These are phyloP conservation scores for Microcera coccophila DNA, from an alignment of 2,329 filamentous ascomycete genomes.

Conservation along the genomic window DNA sequence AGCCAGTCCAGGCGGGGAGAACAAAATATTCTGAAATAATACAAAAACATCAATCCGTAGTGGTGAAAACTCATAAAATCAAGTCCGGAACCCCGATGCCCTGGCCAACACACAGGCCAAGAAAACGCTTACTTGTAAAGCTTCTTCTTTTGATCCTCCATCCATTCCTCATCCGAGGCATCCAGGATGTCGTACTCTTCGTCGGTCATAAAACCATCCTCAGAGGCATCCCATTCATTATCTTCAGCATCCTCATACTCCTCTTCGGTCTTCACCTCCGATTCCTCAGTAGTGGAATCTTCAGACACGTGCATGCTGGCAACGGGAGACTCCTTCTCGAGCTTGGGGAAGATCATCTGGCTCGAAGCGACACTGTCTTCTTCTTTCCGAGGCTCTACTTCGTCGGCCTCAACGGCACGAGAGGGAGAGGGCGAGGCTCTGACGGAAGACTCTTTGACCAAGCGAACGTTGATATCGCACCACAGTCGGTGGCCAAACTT, in stretches of 20 bases:
- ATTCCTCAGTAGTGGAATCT: slow-evolving; percentile 50
- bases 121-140: slow-evolving; percentile 33
- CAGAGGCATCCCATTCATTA: slow-evolving; percentile 61
- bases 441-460: slow-evolving; percentile 26
- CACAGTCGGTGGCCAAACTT: slow-evolving; percentile 92
- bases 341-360: slow-evolving; percentile 93
- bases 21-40: slow-evolving; percentile 21
- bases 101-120: slow-evolving; percentile 14
- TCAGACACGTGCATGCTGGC: slow-evolving; percentile 64
- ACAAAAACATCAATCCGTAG: slow-evolving; percentile 16
- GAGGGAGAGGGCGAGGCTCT: neutral
- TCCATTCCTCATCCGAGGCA: slow-evolving; percentile 83
- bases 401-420: slow-evolving; percentile 20
- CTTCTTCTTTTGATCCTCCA: slow-evolving; percentile 51
- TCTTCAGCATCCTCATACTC: slow-evolving; percentile 56
- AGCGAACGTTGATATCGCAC: slow-evolving; percentile 79
- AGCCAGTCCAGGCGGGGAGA: slow-evolving; percentile 10
- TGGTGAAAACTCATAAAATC: slow-evolving; percentile 13
- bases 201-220: slow-evolving; percentile 84
- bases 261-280: slow-evolving; percentile 54
- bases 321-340: slow-evolving; percentile 88
- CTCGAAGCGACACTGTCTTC: slow-evolving; percentile 29
- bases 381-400: slow-evolving; percentile 29
- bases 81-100: slow-evolving; percentile 20
- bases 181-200: slow-evolving; percentile 98